Evolutionary conservation across 2,329 filamentous ascomycete species (phyloP), one percentile per base, ranked within the genome.

Genomic region (Fusarium protoensiforme): DNA sequence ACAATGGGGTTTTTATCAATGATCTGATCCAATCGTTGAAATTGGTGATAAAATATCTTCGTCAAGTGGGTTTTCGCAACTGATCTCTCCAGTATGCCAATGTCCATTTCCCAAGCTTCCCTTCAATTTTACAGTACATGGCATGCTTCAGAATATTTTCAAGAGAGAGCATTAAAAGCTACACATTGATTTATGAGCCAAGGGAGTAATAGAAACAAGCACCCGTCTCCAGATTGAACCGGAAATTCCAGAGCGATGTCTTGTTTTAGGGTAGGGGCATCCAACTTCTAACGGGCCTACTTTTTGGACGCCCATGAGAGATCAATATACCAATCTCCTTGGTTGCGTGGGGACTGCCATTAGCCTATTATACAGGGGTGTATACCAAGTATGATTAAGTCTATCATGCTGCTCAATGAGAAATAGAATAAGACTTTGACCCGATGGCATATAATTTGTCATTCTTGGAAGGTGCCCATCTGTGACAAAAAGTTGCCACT

Each of bases 171-270:
- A 6, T 1, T 0, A 9, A 18, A 24, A 10, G 2, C n/a, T 5
- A 2, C 1, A 0, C 0, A 10, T 6, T 16, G 13, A 18, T 46
- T 0, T 24, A 46, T 13, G 8, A 6, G 41, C 14, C 7, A 16
- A 24, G 8, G 4, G 41, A 24, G 6, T 2, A 46, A 1, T 24
- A 6, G 2, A 24, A 24, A 10, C 7, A 2, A 24, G 22, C 22
- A 10, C 8, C 14, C 7, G 41, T 46, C 41, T 46, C 14, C 9
- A 8, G 5, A 10, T 16, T 46, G 5, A 46, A 6, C 14, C 20
- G 8, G 8, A 4, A 18, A 46, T 18, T 46, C 14, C 4, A 46
- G 8, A 1, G 7, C 22, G 2, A 5, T 46, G 41, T 10, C 8
- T 22, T 46, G 14, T 24, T 46, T 24, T 46, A 46, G 41, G 41